Percentiles rank a stretch among this genome's conserved stretches.
Evolutionary conservation across 441 rosid species (phyloP).

Genomic region (Francoa sonchifolia): DNA sequence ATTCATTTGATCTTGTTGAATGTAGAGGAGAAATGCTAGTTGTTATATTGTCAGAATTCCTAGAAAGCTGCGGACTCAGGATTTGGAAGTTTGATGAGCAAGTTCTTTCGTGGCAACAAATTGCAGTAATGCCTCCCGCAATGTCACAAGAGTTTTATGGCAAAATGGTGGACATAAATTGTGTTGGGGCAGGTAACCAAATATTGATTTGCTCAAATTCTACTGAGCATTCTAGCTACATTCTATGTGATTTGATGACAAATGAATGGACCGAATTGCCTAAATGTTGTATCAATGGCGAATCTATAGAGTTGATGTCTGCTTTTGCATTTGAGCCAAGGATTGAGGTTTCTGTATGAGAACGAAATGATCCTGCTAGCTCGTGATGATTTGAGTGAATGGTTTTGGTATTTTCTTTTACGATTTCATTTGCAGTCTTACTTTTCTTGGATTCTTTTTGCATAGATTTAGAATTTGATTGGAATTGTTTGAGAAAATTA

Average conservation of each 20-base stretch:
- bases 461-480: too few relatives aligned
- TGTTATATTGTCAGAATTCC: conserved; percentile 60
- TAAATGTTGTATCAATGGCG: conserved; percentile 31
- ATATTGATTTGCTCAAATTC: conserved; percentile 63
- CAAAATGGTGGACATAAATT: conserved; percentile 67
- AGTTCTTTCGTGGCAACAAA: conserved; percentile 42
- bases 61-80: conserved; percentile 64
- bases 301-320: conserved; percentile 56
- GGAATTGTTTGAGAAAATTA: too few relatives aligned
- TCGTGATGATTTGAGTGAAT: not conserved
- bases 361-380: not conserved
- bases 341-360: conserved; percentile 57
- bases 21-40: conserved; percentile 58
- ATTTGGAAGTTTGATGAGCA: conserved; percentile 54
- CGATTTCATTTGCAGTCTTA: not conserved
- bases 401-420: too few relatives aligned
- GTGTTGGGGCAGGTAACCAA: conserved; percentile 51
- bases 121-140: conserved; percentile 68
- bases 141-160: conserved; percentile 75
- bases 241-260: conserved; percentile 31
- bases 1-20: conserved; percentile 75
- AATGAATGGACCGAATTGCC: conserved; percentile 64
- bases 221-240: conserved; percentile 40
- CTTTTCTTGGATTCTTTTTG: not conserved
- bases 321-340: conserved; percentile 83